Evolutionary conservation across 192 early-diverging fungal genomes (phyloP), one percentile per base, ranked within the genome.

Genomic region (Phlyctochytrium bullatum): DNA sequence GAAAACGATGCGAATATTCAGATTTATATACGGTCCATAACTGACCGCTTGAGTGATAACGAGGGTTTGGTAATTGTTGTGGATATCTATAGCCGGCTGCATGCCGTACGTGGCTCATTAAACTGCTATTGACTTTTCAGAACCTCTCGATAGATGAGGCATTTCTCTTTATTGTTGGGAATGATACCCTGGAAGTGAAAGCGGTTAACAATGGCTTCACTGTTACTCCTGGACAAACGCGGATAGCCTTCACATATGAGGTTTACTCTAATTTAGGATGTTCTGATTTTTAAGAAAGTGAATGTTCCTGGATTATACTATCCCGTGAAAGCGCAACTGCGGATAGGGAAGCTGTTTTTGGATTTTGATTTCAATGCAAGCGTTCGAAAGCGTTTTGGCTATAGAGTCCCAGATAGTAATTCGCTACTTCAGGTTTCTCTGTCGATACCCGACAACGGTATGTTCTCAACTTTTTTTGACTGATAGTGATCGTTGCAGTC

Each of bases 231-330:
- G n/a, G n/a, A n/a, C n/a, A n/a, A n/a, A n/a, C n/a, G n/a, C n/a
- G n/a, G n/a, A n/a, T n/a, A n/a, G n/a, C n/a, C n/a, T n/a, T n/a
- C n/a, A n/a, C n/a, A n/a, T n/a, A n/a, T n/a, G n/a, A n/a, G n/a
- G n/a, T n/a, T n/a, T n/a, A n/a, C n/a, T n/a, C n/a, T n/a, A n/a
- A n/a, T n/a, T n/a, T n/a, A n/a, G n/a, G n/a, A n/a, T n/a, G n/a
- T n/a, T n/a, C n/a, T n/a, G n/a, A n/a, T 34, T 62, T 34, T 10
- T 24, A 52, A 77, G 69, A 59, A 52, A 54, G 36, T 73, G 6
- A 62, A 85, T 12, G 77, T 83, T 1, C 81, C 81, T 30, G 89
- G 89, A 33, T 81, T 78, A 31, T 91, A 89, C 72, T 73, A 77
- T 1, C 72, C 83, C 17, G 85, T 84, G 33, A 76, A 70, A 4